Percentiles rank a stretch among this genome's conserved stretches.
Evolutionary conservation across 108 stramenopile species (phyloP).

Genomic region (Stephanodiscus minutulus): DNA sequence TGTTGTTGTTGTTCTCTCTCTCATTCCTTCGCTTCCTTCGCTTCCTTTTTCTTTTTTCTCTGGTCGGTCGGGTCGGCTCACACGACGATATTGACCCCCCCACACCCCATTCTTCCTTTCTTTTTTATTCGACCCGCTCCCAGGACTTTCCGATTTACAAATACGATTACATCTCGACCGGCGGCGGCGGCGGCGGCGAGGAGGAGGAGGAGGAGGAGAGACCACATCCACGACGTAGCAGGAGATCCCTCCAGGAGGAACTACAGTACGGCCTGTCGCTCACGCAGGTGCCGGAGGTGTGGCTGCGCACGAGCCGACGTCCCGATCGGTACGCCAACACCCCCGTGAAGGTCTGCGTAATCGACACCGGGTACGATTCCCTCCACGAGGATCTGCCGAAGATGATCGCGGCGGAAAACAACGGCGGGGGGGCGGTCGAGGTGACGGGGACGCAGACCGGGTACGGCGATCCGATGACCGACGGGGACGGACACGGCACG

Average conservation of each 20-base stretch:
- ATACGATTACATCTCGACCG: neutral
- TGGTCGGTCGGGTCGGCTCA: no score
- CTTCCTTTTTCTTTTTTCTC: no score
- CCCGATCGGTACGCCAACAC: slow-evolving; percentile 19
- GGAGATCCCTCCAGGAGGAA: slow-evolving; percentile 9
- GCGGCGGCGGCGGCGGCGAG: neutral
- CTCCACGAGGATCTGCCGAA: slow-evolving; percentile 49
- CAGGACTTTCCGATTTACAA: slow-evolving; percentile 26
- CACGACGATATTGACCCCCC: no score
- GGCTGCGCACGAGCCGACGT: slow-evolving; percentile 1
- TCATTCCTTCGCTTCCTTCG: no score
- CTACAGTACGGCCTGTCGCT: slow-evolving; percentile 31
- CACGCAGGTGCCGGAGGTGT: slow-evolving; percentile 26
- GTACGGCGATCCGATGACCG: slow-evolving; percentile 35
- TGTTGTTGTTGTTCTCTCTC: no score
- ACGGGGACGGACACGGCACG: slow-evolving; percentile 58
- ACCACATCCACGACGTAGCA: no score
- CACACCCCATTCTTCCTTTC: neutral
- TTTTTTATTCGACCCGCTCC: neutral
- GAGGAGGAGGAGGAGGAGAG: neutral
- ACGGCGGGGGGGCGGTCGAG: no score
- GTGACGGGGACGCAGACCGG: slow-evolving; percentile 26
- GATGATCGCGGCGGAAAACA: no score
- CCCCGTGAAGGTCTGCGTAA: slow-evolving; percentile 53
- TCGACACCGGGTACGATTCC: slow-evolving; percentile 52